Percentiles rank a stretch among this genome's conserved stretches.
Evolutionary conservation across 352 stramenopile species (phyloP).

Genomic region (Phytopythium aichiense): DNA sequence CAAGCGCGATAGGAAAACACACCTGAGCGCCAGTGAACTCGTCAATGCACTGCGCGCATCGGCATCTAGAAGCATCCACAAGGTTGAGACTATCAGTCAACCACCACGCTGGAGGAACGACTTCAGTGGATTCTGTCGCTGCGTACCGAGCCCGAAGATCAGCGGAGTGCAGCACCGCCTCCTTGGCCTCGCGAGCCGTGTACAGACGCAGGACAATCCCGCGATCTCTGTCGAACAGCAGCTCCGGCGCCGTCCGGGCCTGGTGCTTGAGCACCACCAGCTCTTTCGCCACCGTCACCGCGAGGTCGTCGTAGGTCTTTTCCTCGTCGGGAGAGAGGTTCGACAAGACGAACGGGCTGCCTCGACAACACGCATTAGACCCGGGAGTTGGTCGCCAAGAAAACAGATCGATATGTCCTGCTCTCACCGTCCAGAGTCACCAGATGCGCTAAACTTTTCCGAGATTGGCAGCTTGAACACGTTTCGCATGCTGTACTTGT

Average conservation of each 20-base stretch:
- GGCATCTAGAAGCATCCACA: conserved; percentile 27
- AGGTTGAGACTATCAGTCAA: conserved; percentile 8
- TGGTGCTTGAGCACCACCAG: conserved; percentile 76
- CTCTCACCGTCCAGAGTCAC: conserved; percentile 64
- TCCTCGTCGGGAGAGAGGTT: conserved; percentile 57
- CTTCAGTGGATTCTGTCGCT: background rate
- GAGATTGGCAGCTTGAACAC: conserved; percentile 84
- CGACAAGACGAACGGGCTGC: conserved; percentile 76
- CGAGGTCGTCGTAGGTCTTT: conserved; percentile 67
- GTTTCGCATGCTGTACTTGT: conserved; percentile 82
- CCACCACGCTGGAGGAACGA: background rate
- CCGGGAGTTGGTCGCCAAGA: background rate
- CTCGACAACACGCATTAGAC: background rate
- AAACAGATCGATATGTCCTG: no score
- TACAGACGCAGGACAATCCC: conserved; percentile 81
- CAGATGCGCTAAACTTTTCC: conserved; percentile 64
- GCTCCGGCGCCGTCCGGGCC: conserved; percentile 59
- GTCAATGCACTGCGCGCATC: conserved; percentile 83
- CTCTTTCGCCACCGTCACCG: conserved; percentile 70
- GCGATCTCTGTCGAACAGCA: conserved; percentile 75
- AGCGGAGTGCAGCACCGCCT: conserved; percentile 64
- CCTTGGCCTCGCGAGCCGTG: conserved; percentile 63
- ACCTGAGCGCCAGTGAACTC: conserved; percentile 85
- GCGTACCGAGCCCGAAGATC: conserved; percentile 67
- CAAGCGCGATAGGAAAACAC: background rate